Evolutionary conservation across 306 rosid genomes (phyloP).

Genomic region (Begonia masoniana): DNA sequence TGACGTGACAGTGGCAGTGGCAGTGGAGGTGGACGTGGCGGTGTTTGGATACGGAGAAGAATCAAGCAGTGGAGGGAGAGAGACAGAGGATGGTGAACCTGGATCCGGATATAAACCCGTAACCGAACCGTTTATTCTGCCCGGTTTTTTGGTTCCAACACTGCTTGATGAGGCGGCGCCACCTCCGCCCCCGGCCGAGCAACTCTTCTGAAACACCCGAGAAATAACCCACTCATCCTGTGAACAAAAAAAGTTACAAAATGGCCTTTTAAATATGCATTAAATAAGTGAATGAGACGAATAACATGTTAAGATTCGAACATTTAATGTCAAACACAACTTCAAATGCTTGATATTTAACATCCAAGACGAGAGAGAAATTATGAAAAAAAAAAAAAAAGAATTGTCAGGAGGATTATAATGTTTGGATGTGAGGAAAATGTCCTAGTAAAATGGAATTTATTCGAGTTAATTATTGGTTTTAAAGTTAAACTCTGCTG

Average conservation of each 20-base stretch:
- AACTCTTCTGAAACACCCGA: slow-evolving; percentile 48
- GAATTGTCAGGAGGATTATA: too few species aligned
- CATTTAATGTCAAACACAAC: not conserved
- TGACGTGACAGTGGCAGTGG: not conserved
- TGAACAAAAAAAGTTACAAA: not conserved
- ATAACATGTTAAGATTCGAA: too few species aligned
- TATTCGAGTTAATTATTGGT: too few species aligned
- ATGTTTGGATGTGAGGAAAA: too few species aligned
- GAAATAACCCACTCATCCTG: slow-evolving; percentile 77
- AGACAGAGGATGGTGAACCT: slow-evolving; percentile 52
- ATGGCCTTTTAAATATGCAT: not conserved
- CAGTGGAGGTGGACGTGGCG: not conserved
- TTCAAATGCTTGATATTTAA: not conserved
- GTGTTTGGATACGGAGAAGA: slow-evolving; percentile 39
- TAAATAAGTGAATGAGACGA: not conserved
- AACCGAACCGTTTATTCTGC: slow-evolving; percentile 15
- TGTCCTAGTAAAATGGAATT: too few species aligned
- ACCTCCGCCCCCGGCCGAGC: slow-evolving; percentile 6
- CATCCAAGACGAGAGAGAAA: not conserved
- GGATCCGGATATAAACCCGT: slow-evolving; percentile 40
- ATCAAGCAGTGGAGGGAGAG: slow-evolving; percentile 74
- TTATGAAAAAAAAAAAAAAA: too few species aligned
- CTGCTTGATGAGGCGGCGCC: slow-evolving; percentile 13
- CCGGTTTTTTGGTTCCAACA: slow-evolving; percentile 31
- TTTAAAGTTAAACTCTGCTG: too few species aligned